Percentiles rank a stretch among this genome's conserved stretches.
These are phyloP conservation scores for Diplodia seriata DNA, from an alignment of 2,329 filamentous ascomycete genomes.

Conservation along the genomic window DNA sequence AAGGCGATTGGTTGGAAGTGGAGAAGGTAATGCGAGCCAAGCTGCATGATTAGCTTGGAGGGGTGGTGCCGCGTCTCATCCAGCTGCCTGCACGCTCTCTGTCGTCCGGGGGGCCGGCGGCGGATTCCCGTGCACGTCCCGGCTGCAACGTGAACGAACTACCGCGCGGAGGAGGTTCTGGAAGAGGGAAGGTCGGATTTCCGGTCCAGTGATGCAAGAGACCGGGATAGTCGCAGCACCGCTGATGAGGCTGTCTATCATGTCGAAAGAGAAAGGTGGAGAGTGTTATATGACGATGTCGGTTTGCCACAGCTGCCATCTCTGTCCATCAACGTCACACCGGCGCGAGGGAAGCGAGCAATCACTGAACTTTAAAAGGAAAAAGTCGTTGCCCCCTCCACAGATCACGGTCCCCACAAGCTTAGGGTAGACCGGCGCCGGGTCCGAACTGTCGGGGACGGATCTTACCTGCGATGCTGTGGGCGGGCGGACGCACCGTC, in stretches of 20 bases:
- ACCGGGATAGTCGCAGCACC: not conserved
- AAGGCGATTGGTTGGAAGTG: not conserved
- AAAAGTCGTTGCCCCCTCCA: not conserved
- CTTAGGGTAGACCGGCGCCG: not conserved
- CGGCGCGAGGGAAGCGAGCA: not conserved
- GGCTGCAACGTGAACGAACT: slow-evolving; percentile 1
- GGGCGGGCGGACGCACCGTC: not conserved
- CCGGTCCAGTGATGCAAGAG: not conserved
- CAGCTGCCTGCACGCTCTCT: not conserved
- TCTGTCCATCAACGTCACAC: not conserved
- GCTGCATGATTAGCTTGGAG: slow-evolving; percentile 7
- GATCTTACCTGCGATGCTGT: slow-evolving; percentile 7
- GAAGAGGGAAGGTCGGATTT: not conserved
- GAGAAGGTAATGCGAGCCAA: not conserved
- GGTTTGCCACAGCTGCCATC: not conserved
- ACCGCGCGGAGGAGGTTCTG: not conserved
- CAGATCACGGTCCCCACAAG: not conserved
- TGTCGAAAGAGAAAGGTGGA: not conserved
- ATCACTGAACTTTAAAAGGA: not conserved
- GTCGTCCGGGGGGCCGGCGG: not conserved
- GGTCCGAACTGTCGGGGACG: slow-evolving; percentile 7
- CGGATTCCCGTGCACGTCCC: not conserved
- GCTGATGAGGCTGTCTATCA: not conserved
- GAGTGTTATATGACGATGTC: not conserved
- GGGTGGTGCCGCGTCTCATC: not conserved